Evolutionary conservation across 2,329 filamentous ascomycete species (phyloP).

Genomic region (Nannizziopsis barbatae): DNA sequence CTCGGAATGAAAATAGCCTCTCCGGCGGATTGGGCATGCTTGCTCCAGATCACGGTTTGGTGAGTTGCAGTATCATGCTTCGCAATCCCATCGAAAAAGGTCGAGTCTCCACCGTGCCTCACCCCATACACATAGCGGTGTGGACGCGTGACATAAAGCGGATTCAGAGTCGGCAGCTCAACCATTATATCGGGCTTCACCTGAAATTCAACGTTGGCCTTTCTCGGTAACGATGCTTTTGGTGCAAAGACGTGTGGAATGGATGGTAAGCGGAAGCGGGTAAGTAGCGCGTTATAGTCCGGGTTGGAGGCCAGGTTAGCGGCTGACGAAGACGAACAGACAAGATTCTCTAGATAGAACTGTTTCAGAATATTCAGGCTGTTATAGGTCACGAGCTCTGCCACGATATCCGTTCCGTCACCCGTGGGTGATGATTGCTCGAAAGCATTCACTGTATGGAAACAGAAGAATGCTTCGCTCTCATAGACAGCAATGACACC

Average conservation of each 20-base stretch:
- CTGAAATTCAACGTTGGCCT: conserved; percentile 24
- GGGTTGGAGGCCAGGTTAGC: conserved; percentile 28
- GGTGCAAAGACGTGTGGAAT: conserved; percentile 18
- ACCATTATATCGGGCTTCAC: conserved; percentile 18
- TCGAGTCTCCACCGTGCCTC: conserved; percentile 36
- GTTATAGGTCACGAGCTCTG: conserved; percentile 55
- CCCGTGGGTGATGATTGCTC: conserved; percentile 43
- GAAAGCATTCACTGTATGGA: conserved; percentile 69
- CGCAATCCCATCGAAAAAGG: conserved; percentile 42
- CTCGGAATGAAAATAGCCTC: conserved; percentile 44
- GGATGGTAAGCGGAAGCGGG: conserved; percentile 30
- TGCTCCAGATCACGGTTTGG: conserved; percentile 34
- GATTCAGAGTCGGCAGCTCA: conserved; percentile 45
- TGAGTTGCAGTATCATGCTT: conserved; percentile 43
- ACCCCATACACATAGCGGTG: conserved; percentile 44
- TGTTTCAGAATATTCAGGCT: conserved; percentile 53
- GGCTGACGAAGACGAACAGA: conserved; percentile 40
- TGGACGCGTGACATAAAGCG: conserved; percentile 31
- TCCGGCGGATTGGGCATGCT: conserved; percentile 41
- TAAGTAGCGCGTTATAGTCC: conserved; percentile 16
- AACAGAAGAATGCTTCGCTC: conserved; percentile 60
- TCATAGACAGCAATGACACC: conserved; percentile 61
- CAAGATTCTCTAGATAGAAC: conserved; percentile 59
- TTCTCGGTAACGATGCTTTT: not conserved
- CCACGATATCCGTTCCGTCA: conserved; percentile 44